These are phyloP conservation scores for Gossypium rotundifolium DNA, from an alignment of 345 rosid genomes.

Conservation along the genomic window DNA sequence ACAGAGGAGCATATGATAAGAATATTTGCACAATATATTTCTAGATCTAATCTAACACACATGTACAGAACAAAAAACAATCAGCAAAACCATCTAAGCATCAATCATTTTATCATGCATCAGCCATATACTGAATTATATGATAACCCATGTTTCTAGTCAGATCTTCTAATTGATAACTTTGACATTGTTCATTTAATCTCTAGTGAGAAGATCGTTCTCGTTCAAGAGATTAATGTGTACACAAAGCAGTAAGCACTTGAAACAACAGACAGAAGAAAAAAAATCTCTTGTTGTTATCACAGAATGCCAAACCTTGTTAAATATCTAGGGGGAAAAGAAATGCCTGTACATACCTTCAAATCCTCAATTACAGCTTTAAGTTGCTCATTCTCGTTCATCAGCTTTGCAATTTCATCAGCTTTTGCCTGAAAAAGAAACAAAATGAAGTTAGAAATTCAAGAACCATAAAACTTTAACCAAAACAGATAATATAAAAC, in stretches of 20 bases:
- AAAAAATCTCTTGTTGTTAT: neutral
- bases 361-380: conserved; percentile 69
- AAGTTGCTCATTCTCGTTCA: conserved; percentile 95
- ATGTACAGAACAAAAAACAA: neutral
- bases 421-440: conserved; percentile 76
- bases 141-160: neutral
- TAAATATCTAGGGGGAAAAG: neutral
- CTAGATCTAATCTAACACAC: neutral
- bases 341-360: conserved; percentile 50
- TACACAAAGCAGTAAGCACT: neutral
- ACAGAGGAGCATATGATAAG: neutral
- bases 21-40: neutral
- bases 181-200: neutral
- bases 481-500: neutral
- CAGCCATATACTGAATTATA: neutral
- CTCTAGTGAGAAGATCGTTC: neutral
- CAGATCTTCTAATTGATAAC: neutral
- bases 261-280: neutral
- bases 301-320: neutral
- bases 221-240: neutral
- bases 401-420: conserved; percentile 92
- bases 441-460: conserved; percentile 4
- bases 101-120: neutral
- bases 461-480: conserved; percentile 15
- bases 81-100: neutral